These are phyloP conservation scores for Saccharomycopsis babjevae DNA, from an alignment of 805 yeast species.

Conservation along the genomic window DNA sequence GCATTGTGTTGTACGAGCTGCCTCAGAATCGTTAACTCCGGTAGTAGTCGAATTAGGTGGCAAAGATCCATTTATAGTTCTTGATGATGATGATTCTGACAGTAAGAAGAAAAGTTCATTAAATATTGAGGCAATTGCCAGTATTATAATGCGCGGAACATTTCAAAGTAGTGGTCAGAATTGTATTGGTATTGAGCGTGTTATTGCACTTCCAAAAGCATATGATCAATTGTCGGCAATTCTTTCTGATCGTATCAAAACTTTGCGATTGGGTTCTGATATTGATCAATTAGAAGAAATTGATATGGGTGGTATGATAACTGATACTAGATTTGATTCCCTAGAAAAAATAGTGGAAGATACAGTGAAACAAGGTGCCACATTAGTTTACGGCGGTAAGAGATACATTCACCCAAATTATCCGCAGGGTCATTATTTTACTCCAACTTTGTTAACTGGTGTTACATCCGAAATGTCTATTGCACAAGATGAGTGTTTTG, in stretches of 20 bases:
- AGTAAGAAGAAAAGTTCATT: slow-evolving; percentile 20
- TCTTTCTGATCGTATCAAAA: slow-evolving; percentile 46
- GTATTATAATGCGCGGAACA: slow-evolving; percentile 86
- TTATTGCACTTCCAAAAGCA: slow-evolving; percentile 63
- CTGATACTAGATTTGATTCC: slow-evolving; percentile 59
- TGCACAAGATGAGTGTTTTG: slow-evolving; percentile 88
- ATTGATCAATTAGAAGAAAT: slow-evolving; percentile 84
- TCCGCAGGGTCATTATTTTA: slow-evolving; percentile 90
- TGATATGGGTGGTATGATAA: slow-evolving; percentile 94
- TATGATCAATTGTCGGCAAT: slow-evolving; percentile 54
- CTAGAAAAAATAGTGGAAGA: slow-evolving; percentile 59
- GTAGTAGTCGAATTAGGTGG: slow-evolving; percentile 96
- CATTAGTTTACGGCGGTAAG: slow-evolving; percentile 69
- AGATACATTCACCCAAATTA: slow-evolving; percentile 79
- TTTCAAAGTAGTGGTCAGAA: slow-evolving; percentile 97
- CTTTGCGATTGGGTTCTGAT: slow-evolving; percentile 75
- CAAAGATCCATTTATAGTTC: slow-evolving; percentile 80
- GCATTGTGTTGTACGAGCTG: slow-evolving; percentile 72
- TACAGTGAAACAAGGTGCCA: slow-evolving; percentile 79
- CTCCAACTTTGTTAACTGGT: slow-evolving; percentile 80
- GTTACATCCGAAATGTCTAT: slow-evolving; percentile 69
- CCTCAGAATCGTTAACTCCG: slow-evolving; percentile 82
- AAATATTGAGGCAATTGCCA: slow-evolving; percentile 44
- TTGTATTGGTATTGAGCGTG: slow-evolving; percentile 95
- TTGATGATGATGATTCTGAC: slow-evolving; percentile 55